These are phyloP conservation scores for Trichothecium roseum DNA, from an alignment of 2,329 filamentous ascomycete genomes.

Conservation along the genomic window DNA sequence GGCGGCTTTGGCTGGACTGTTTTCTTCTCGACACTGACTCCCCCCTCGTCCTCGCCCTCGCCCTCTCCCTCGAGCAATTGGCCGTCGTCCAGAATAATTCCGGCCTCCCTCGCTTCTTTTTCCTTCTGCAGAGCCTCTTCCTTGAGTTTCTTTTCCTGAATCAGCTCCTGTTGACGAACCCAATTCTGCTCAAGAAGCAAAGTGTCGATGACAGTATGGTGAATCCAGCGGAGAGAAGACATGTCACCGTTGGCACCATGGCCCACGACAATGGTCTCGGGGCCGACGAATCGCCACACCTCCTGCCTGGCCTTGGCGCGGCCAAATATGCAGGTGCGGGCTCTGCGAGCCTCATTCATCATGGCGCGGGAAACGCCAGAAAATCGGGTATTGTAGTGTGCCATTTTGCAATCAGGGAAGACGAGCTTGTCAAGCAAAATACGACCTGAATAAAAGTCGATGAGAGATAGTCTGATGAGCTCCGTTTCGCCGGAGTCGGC, in stretches of 20 bases:
- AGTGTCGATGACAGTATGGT: slow-evolving; percentile 33
- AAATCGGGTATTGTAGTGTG: slow-evolving; percentile 37
- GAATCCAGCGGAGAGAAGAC: slow-evolving; percentile 35
- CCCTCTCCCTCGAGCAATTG: no score
- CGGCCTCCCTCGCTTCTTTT: no score
- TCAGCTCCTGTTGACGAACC: slow-evolving; percentile 1
- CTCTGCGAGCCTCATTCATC: slow-evolving; percentile 24
- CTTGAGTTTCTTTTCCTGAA: slow-evolving; percentile 8
- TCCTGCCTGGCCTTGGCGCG: slow-evolving; percentile 27
- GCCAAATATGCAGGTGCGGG: slow-evolving; percentile 26
- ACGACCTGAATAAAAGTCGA: slow-evolving; percentile 40
- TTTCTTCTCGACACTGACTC: not conserved
- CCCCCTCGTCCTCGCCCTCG: no score
- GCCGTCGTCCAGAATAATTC: no score
- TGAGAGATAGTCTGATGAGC: slow-evolving; percentile 37
- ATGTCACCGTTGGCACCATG: slow-evolving; percentile 34
- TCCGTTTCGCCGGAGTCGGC: slow-evolving; percentile 32
- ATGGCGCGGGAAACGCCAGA: slow-evolving; percentile 33
- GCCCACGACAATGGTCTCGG: slow-evolving; percentile 35
- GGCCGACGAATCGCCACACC: slow-evolving; percentile 32
- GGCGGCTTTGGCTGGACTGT: slow-evolving; percentile 6
- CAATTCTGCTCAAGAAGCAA: slow-evolving; percentile 17
- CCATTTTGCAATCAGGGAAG: slow-evolving; percentile 31
- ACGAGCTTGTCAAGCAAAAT: slow-evolving; percentile 41
- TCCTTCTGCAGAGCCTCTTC: slow-evolving; percentile 8